Base-by-base conservation (phyloP, 345 rosid species). In the Ricinus communis region DNA sequence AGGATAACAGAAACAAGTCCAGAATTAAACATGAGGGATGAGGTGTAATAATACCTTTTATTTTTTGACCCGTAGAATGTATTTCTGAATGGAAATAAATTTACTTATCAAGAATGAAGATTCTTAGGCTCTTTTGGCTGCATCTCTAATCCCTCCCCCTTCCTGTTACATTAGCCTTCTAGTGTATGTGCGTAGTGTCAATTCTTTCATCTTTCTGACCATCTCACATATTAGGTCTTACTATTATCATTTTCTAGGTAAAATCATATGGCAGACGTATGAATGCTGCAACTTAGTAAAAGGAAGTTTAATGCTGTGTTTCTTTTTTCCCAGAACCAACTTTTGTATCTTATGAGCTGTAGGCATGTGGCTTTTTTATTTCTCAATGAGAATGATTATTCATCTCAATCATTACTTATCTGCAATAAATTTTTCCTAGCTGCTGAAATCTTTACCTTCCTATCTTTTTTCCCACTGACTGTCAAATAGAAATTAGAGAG, bases 401-500 rank as follows among this genome's bases (percentile, higher is more conserved):
- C 5, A 62, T 28, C 14, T 69, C 66, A 13, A 21, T 31, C 1
- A 16, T 10, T 25, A 67, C 40, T 33, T 5, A 30, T 68, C 24
- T 72, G 45, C 27, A 24, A 68, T 40, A 66, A 38, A 43, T 54
- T 60, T 41, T 68, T 71, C 70, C 14, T 73, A 56, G 71, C 36
- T 56, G 24, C 51, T 58, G 27, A 18, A 21, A 24, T 65, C 38
- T 24, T 13, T 16, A 6, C 65, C 59, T 21, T 36, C 55, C 6
- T 38, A 40, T 49, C 14, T 62, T 71, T 58, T 71, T 52, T 53
- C 52, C 22, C 64, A 33, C 7, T 8, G 18, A n/a, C 12, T 33
- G 5, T 43, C 25, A 19, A 28, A 69, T 52, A 94, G 97, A 91
- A 91, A 80, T 87, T 94, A 75, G 97, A 91, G 77, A 88, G 78